Percentiles rank a stretch among this genome's conserved stretches.
These are phyloP conservation scores for Leonotis leonurus DNA, from an alignment of 257 asterid species.

Conservation along the genomic window DNA sequence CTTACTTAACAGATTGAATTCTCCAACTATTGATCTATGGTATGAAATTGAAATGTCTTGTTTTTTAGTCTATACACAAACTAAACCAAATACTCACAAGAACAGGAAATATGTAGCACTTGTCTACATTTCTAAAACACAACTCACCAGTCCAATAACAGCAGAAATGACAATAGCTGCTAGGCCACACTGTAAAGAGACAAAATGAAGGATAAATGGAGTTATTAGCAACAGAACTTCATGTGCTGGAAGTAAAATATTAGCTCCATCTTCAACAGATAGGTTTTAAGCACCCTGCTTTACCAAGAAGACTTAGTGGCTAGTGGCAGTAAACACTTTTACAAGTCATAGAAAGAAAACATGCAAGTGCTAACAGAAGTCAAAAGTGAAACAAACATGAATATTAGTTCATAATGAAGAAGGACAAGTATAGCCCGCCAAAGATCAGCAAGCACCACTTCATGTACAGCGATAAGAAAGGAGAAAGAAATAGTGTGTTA, in stretches of 20 bases:
- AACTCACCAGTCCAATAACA: conserved; percentile 93
- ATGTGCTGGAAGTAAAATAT: neutral
- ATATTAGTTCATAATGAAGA: neutral
- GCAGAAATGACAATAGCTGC: conserved; percentile 99
- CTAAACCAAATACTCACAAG: neutral
- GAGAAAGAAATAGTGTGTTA: conserved; percentile 5
- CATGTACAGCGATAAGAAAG: conserved; percentile 4
- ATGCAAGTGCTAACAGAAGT: conserved; percentile 1
- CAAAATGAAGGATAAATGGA: conserved; percentile 6
- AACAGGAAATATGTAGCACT: neutral
- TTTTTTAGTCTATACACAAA: conserved; percentile 3
- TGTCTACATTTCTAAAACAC: neutral
- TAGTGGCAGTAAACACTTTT: neutral
- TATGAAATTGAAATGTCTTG: neutral
- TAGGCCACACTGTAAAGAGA: conserved; percentile 65
- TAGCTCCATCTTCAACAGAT: conserved; percentile 9
- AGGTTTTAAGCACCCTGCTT: conserved; percentile 3
- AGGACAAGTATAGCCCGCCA: neutral
- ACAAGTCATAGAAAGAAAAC: neutral
- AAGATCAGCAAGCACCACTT: conserved; percentile 2
- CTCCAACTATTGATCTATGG: neutral
- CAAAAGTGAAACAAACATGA: conserved; percentile 1
- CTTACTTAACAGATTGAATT: neutral
- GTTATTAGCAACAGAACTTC: conserved; percentile 7
- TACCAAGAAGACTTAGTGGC: conserved; percentile 5